Evolutionary conservation across 2,329 filamentous ascomycete genomes (phyloP).

Genomic region (Pseudocercospora cruenta): DNA sequence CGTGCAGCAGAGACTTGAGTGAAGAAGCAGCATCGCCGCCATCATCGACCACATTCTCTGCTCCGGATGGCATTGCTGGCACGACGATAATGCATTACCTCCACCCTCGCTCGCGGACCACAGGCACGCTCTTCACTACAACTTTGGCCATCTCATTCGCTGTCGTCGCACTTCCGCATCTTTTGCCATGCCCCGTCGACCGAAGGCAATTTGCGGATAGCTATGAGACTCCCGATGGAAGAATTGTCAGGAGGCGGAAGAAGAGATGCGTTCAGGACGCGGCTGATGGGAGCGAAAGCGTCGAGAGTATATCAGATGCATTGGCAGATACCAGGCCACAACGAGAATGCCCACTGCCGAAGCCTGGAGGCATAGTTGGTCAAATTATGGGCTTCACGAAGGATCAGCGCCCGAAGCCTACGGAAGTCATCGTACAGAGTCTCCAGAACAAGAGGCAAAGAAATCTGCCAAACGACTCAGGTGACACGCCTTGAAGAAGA

Average conservation of each 20-base stretch:
- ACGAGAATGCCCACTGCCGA: conserved; percentile 89
- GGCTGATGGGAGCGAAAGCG: conserved; percentile 15
- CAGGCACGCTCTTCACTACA: conserved; percentile 91
- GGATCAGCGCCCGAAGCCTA: conserved; percentile 30
- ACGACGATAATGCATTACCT: conserved; percentile 57
- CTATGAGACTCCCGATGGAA: conserved; percentile 37
- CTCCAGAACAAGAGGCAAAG: conserved; percentile 24
- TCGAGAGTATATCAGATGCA: conserved; percentile 3
- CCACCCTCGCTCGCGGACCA: conserved; percentile 90
- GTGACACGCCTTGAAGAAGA: conserved; percentile 17
- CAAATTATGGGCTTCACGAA: conserved; percentile 71
- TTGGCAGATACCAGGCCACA: conserved; percentile 38
- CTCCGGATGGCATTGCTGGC: neutral
- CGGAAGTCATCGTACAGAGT: conserved; percentile 35
- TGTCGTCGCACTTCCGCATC: conserved; percentile 86
- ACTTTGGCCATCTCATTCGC: conserved; percentile 88
- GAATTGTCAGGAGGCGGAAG: conserved; percentile 48
- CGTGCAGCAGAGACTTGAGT: neutral
- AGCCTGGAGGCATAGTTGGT: conserved; percentile 78
- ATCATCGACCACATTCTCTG: neutral
- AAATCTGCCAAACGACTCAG: neutral
- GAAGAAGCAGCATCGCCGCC: neutral
- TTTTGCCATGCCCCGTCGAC: conserved; percentile 83
- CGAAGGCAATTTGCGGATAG: conserved; percentile 76
- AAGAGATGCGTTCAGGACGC: conserved; percentile 30